Conservation (phyloP, 441 rosid genomes). For the Eutrema salsugineum region DNA sequence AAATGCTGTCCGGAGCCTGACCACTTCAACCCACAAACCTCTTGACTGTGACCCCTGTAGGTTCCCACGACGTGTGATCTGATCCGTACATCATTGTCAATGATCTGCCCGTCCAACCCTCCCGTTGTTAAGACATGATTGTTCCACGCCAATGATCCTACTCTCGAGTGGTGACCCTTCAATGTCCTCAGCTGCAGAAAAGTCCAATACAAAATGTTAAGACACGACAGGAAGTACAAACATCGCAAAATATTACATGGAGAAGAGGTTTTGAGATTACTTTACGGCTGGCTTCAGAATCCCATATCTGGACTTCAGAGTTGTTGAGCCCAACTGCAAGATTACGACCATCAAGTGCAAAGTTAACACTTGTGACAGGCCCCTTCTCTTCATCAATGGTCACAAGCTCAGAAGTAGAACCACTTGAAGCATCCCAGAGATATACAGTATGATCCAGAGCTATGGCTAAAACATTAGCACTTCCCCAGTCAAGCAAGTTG, state of each 20-base stretch:
- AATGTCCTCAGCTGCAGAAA: too few species aligned
- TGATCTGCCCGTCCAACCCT: neutral
- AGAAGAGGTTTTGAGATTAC: too few species aligned
- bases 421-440: neutral
- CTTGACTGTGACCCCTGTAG: neutral
- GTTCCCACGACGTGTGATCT: neutral
- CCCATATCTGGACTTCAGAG: neutral
- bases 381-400: neutral
- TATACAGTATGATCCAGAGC: neutral
- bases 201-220: too few species aligned
- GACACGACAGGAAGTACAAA: too few species aligned
- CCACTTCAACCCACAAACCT: neutral
- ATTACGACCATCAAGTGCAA: neutral
- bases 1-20: neutral
- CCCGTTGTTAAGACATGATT: too few species aligned
- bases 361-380: neutral
- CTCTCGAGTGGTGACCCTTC: too few species aligned
- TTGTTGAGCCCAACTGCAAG: neutral
- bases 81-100: neutral
- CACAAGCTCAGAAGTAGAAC: neutral
- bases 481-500: neutral
- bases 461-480: neutral
- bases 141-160: too few species aligned
- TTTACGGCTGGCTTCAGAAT: neutral
- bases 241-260: too few species aligned